Base-by-base conservation (phyloP, 2,329 filamentous ascomycete genomes). In the Aspergillus aculeatinus region DNA sequence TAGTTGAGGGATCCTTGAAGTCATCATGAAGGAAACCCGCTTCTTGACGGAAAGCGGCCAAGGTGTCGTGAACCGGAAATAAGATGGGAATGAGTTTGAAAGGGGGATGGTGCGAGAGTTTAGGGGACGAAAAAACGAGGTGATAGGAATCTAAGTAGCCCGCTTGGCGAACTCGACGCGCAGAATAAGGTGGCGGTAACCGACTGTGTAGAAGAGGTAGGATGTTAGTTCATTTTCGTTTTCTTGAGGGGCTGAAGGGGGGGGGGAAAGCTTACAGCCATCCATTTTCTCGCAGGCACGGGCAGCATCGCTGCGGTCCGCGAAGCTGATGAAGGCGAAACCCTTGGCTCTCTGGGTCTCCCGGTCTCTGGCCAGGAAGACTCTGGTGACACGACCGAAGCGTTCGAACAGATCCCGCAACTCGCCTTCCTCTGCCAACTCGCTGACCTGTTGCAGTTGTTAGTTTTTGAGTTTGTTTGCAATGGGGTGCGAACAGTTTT, bases 241-340 rank as follows among this genome's bases (percentile, higher is more conserved):
- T 5, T n/a, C 6, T 42, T 16, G 33, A 11, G 14, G 2, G 33
- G 31, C 9, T 12, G 31, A 33, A 33, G 60, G 35, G 31, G 25
- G 59, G 39, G 44, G 44, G 19, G 27, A 51, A 44, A 63, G 82
- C 83, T 77, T 81, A 85, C 82, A 97, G 72, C 95, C 95, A 80
- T 99, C 95, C 91, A 99, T 94, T 86, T 96, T 97, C 81, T 90
- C 89, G 81, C 91, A 96, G 47, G 95, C 95, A 82, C 90, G 91
- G 70, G 91, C 90, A 68, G 95, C 95, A 78, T 99, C 95, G 68
- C 83, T 79, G 69, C 95, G 85, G 77, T 99, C 95, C 62, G 89
- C 91, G 75, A 95, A 99, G 79, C 91, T 96, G 83, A 99, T 96
- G 78, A 99, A 99, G 27, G 96, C 96, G 77, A 99, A 99, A 64